Percentiles rank a stretch among this genome's conserved stretches.
Evolutionary conservation across 148 eudicot species (phyloP).

Genomic region (Rhododendron ferrugineum): DNA sequence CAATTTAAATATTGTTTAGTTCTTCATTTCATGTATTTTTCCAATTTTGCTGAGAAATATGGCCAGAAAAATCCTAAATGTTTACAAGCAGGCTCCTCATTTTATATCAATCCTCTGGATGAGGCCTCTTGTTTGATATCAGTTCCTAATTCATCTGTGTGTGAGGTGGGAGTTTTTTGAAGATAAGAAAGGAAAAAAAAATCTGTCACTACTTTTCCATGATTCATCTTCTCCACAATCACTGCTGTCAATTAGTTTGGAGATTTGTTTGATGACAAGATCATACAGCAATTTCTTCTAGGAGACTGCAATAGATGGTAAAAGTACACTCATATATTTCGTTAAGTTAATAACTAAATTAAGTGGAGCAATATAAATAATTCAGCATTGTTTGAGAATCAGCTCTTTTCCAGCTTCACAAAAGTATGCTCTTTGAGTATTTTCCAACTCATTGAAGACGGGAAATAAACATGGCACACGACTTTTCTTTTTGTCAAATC

Average conservation of each 20-base stretch:
- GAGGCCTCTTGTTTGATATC: not conserved
- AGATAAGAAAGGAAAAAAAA: too few species aligned
- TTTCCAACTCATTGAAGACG: not conserved
- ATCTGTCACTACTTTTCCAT: not conserved
- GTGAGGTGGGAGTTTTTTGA: not conserved
- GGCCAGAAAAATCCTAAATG: not conserved
- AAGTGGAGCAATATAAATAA: not conserved
- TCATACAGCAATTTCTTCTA: not conserved
- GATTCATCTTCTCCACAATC: not conserved
- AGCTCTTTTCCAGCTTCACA: not conserved
- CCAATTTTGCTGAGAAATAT: not conserved
- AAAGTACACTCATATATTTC: not conserved
- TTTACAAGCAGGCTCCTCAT: not conserved
- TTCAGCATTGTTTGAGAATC: not conserved
- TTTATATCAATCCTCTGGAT: not conserved
- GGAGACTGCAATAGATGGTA: not conserved
- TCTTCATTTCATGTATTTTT: not conserved
- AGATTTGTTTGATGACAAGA: not conserved
- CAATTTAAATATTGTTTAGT: not conserved
- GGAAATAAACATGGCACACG: not conserved
- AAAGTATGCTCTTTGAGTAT: not conserved
- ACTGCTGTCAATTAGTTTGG: not conserved
- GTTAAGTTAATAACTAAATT: not conserved
- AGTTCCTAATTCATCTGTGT: not conserved
- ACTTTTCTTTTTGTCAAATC: not conserved